Evolutionary conservation across 441 rosid genomes (phyloP).

Genomic region (Dalechampia spathulata): DNA sequence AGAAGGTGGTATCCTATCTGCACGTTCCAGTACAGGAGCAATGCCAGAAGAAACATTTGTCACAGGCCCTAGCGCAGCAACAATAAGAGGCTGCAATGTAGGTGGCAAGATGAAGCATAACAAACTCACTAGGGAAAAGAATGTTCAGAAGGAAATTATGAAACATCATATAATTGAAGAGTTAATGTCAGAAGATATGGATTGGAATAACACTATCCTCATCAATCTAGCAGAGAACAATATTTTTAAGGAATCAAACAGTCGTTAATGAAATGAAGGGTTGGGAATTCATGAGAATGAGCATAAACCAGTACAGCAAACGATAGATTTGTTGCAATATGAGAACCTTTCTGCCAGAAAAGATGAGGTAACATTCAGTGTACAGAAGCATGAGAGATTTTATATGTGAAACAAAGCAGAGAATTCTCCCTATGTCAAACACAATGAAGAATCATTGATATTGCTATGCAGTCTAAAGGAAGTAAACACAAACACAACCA

Average conservation of each 20-base stretch:
- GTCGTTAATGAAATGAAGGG: too few species aligned
- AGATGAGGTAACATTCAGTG: too few species aligned
- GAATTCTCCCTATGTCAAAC: too few species aligned
- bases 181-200: background rate
- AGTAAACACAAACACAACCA: too few species aligned
- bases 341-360: too few species aligned
- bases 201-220: background rate
- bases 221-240: background rate
- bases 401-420: too few species aligned
- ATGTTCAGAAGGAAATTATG: background rate
- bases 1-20: slow-evolving; percentile 35
- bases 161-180: background rate
- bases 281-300: too few species aligned
- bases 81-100: slow-evolving; percentile 34
- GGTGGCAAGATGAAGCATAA: background rate
- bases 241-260: background rate
- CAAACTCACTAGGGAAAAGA: slow-evolving; percentile 7
- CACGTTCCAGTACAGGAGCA: slow-evolving; percentile 30
- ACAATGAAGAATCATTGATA: too few species aligned
- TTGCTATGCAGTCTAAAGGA: too few species aligned
- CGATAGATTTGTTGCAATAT: too few species aligned
- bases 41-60: slow-evolving; percentile 32
- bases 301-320: too few species aligned
- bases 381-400: too few species aligned
- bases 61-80: slow-evolving; percentile 38